phyloP scores from a whole-genome alignment of 2,329 filamentous ascomycete species.

The Akanthomyces dipterigenus region DNA sequence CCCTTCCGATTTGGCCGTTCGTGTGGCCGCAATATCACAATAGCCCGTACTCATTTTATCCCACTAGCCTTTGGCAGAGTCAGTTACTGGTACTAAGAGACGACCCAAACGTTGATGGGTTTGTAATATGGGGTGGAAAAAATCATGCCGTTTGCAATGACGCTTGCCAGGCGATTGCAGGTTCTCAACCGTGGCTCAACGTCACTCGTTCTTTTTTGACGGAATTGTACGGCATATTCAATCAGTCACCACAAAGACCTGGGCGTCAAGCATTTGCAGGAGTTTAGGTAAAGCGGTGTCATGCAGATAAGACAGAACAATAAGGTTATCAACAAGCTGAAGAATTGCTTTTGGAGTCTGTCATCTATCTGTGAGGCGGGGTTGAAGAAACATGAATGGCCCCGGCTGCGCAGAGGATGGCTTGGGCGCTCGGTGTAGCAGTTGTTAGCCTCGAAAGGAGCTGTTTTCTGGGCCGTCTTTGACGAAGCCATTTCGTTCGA shows the following conservation, averaged over 20 bases:
- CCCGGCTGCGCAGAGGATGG: too few relatives aligned
- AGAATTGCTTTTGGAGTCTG: too few relatives aligned
- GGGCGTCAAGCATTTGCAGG: background rate
- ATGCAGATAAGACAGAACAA: too few relatives aligned
- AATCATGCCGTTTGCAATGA: constrained; percentile 10
- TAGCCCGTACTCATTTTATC: background rate
- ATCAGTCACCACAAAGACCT: background rate
- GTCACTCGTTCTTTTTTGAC: background rate
- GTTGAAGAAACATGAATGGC: too few relatives aligned
- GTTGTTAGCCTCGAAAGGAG: too few relatives aligned
- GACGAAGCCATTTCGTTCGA: too few relatives aligned
- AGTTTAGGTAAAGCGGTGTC: too few relatives aligned
- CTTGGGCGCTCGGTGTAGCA: too few relatives aligned
- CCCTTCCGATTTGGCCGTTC: constrained; percentile 7
- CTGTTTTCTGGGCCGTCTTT: too few relatives aligned
- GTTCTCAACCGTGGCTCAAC: constrained; percentile 7
- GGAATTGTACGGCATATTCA: background rate
- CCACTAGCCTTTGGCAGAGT: background rate
- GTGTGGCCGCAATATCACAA: background rate
- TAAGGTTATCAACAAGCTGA: too few relatives aligned
- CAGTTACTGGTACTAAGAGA: background rate
- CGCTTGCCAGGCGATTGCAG: constrained; percentile 7
- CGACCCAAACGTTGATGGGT: constrained; percentile 1
- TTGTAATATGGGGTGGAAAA: constrained; percentile 11
- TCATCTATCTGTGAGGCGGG: too few relatives aligned